Evolutionary conservation across 768 basidiomycete species (phyloP), one percentile per base, ranked within the genome.

Genomic region (Leccinum olivaceopallidum): DNA sequence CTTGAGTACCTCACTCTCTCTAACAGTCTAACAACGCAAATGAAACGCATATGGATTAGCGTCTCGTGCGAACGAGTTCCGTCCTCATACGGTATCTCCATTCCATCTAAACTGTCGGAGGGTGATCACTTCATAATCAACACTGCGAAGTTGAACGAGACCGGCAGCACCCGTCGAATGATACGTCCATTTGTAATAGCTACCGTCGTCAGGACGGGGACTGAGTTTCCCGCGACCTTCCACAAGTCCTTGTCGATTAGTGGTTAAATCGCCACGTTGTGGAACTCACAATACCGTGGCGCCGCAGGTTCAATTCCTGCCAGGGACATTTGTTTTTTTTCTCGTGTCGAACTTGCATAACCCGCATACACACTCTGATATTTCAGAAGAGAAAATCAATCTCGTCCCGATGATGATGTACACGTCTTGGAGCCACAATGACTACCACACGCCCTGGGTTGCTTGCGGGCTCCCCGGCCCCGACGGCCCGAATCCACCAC

Each of bases 231-330:
- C 62, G 64, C 68, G 64, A 28, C 22, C 62, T 64, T 68, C 66
- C 69, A 68, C 30, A 66, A 65, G 75, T 77, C 76, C 74, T 64
- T 76, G 74, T 76, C 76, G 76, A 76, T 76, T 76, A 77, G 75
- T 76, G 75, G 75, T 77, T 73, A 76, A 77, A 76, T 76, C 75
- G 66, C 67, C 76, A 76, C 73, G 75, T 76, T 77, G 75, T 76
- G 75, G 75, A 69, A 37, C 56, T 63, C 71, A 65, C 73, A 64
- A 18, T 20, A 67, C 75, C 75, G 75, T 76, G 76, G 64, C 63
- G 69, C 69, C 73, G 73, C 71, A 69, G 71, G 71, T 73, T 72
- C 71, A 71, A 72, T 72, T 72, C 71, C 71, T 72, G 71, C 71
- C 71, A 72, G 71, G 73, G 71, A 74, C 73, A 74, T 30, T 30